A percentile compares a stretch with the other conserved stretches of the same genome.
Evolutionary conservation across 2,329 filamentous ascomycete species (phyloP).

Genomic region (Aaosphaeria arxii): DNA sequence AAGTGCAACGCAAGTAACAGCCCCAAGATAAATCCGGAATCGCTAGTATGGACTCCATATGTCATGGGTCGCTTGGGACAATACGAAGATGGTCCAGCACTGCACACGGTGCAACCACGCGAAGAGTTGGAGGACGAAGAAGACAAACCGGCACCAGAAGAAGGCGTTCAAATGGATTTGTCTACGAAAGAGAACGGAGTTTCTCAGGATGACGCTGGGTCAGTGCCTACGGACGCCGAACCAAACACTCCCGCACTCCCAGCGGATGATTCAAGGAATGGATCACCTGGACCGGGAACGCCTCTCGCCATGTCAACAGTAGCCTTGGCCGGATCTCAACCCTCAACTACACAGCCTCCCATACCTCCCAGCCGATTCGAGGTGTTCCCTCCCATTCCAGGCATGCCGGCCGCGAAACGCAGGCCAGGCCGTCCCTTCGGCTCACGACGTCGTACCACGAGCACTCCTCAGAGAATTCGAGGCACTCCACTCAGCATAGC

Average conservation of each 20-base stretch:
- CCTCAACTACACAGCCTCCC: constrained; percentile 28
- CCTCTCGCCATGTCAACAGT: constrained; percentile 29
- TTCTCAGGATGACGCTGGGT: constrained; percentile 11
- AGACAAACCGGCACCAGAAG: constrained; percentile 39
- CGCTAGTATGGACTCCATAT: constrained; percentile 92
- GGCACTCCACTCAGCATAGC: constrained; percentile 24
- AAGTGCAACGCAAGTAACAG: constrained; percentile 90
- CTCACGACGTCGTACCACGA: constrained; percentile 29
- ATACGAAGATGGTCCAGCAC: constrained; percentile 75
- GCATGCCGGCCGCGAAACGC: constrained; percentile 36
- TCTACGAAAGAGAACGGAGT: constrained; percentile 22
- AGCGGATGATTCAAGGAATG: constrained; percentile 26
- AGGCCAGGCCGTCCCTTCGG: constrained; percentile 38
- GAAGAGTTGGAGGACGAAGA: constrained; percentile 62
- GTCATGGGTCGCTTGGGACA: constrained; percentile 87
- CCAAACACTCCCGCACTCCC: constrained; percentile 17
- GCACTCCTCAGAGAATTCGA: constrained; percentile 32
- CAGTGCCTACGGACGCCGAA: constrained; percentile 5
- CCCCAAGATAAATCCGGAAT: constrained; percentile 75
- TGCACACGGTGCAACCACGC: constrained; percentile 84
- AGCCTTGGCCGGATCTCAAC: constrained; percentile 27
- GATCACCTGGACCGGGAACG: constrained; percentile 29
- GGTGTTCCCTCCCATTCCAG: constrained; percentile 69
- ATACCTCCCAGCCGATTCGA: constrained; percentile 74
- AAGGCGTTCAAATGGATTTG: constrained; percentile 40